Conservation (phyloP, 139 green algal genomes). For the Mychonastes homosphaera region DNA sequence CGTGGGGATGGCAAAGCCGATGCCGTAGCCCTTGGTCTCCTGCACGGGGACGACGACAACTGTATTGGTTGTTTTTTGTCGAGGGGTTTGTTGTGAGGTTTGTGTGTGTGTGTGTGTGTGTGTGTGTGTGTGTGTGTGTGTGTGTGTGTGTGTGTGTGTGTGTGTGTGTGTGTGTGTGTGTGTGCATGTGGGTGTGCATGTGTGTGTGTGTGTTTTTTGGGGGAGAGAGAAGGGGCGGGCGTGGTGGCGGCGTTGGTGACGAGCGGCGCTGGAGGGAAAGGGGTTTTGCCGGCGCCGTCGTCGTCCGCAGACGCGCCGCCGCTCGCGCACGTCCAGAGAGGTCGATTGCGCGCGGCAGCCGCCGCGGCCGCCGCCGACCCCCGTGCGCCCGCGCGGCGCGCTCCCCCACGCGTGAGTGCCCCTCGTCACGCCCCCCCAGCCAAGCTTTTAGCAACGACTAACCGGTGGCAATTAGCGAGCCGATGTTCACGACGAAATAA, state of each 20-base stretch:
- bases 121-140: not conserved
- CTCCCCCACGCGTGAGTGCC: too few species aligned
- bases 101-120: not conserved
- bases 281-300: not conserved
- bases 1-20: slow-evolving; percentile 26
- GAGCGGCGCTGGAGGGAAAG: not conserved
- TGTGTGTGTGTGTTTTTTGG: too few species aligned
- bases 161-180: not conserved
- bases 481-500: slow-evolving; percentile 87
- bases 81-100: not conserved
- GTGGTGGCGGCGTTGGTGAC: not conserved
- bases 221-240: too few species aligned
- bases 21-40: slow-evolving; percentile 23
- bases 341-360: not conserved
- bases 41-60: slow-evolving; percentile 32
- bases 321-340: not conserved
- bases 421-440: too few species aligned
- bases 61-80: too few species aligned
- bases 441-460: too few species aligned
- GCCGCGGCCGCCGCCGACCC: not conserved
- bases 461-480: too few species aligned
- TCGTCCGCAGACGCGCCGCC: not conserved
- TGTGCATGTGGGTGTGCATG: not conserved
- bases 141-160: not conserved
- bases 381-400: too few species aligned